Evolutionary conservation across 371 early-diverging fungal species (phyloP), one percentile per base, ranked within the genome.

Genomic region (Basidiobolus meristosporus): DNA sequence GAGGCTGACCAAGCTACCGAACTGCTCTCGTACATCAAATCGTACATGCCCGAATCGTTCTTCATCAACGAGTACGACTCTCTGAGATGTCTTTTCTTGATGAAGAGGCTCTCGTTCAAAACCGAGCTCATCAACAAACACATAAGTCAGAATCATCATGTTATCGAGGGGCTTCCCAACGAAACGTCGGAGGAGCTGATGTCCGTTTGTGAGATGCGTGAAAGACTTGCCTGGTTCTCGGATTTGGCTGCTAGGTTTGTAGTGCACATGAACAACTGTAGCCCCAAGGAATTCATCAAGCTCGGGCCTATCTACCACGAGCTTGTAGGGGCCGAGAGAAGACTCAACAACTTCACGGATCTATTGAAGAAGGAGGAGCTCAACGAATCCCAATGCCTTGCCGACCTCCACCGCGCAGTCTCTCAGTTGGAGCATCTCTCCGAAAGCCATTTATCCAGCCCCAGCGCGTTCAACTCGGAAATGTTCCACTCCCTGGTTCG

Each of bases 41-140:
- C 77, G 1, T 92, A 83, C 47, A 53, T 90, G 19, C 91, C 93
- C 0, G 82, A 82, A n/a, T 59, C 77, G 5, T 88, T 89, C 56
- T n/a, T n/a, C n/a, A 62, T 64, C 39, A 68, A 65, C 3, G 91
- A 92, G 43, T 66, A 76, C 42, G 85, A 81, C 39, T 67, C 87
- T 3, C 73, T 89, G 19, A 61, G 66, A 22, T 64, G 77, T 18
- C 37, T 87, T 29, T 54, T 92, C 10, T 45, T 84, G 29, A 70
- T 90, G 46, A 69, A 74, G 52, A 74, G 90, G 2, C 50, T 92
- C 32, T 64, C 59, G 1, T 86, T 79, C 56, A 90, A 90, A 57
- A 54, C 82, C 3, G 70, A 74, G 14, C 55, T 90, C 12, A 66
- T 89, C 33, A 68, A 70, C 39, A 67, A 67, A 39, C 82, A 83